Base-by-base conservation (phyloP, 805 yeast species). In the Sungouiella thailandica region DNA sequence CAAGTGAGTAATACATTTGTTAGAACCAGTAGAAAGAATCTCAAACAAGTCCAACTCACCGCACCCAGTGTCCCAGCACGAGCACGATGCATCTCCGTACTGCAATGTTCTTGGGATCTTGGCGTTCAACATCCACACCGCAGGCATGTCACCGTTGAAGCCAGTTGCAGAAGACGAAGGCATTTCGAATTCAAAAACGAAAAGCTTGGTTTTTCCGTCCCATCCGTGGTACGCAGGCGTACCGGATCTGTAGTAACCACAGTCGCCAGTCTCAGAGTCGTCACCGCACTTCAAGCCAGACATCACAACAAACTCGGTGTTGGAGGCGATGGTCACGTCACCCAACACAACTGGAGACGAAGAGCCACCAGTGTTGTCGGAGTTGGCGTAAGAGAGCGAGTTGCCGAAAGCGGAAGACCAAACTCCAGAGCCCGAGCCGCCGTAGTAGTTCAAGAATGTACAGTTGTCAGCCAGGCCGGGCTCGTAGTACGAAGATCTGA, bases 41-140 rank as follows among this genome's bases (percentile, higher is more conserved):
- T 93, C 98, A 54, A 90, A 93, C 53, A 88, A 71, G 66, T 93
- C 98, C 53, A 93, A 72, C 72, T 93, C 98, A 70, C 98, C 98
- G 69, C 98, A 93, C 42, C 97, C 97, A 35, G 95, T 74, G 34
- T 75, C 52, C 98, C 98, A 93, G 76, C 98, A 93, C 23, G 97
- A 87, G 72, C 97, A 93, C 14, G 74, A 58, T 17, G 80, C 58
- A 40, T 69, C 68, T 60, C 97, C 97, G 66, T 93, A 93, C 69
- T 93, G 97, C 54, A 80, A 66, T 48, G 97, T 89, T 74, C 98
- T 86, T 66, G 98, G 96, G 56, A 89, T 81, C 72, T 85, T 84
- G 43, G 96, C 96, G 62, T 89, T 89, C 60, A 89, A 77, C 62
- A 89, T 70, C 97, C 97, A 89, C 51, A 89, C 75, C 43, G 98